Evolutionary conservation across 1,139 yeast species (phyloP), one percentile per base, ranked within the genome.

Genomic region (Geotrichum carabidarum): DNA sequence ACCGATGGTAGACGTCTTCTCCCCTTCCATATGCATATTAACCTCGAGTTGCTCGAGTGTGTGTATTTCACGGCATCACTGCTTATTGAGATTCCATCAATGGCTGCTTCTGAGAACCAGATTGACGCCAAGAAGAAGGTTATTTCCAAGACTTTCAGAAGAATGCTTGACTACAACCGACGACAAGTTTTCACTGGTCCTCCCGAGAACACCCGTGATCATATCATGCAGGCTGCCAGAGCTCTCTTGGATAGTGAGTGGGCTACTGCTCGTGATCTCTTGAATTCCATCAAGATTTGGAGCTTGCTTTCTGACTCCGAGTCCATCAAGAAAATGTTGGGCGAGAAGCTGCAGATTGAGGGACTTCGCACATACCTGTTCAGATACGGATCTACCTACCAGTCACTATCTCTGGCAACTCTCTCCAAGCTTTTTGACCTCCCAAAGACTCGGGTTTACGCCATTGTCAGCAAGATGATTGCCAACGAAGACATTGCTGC

Each of bases 11-110:
- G 81, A 68, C 86, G 91, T 70, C 80, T 90, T 70, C 79, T 93
- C 69, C 99, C 99, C 58, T 94, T 87, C 86, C 99, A 94, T 74
- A 91, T 89, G 86, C 99, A 94, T 75, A 90, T 94, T 71, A 94
- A 94, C 73, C 78, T 91, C 66, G 99, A 94, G 76, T 81, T 94
- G 65, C 80, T 94, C 65, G 99, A 94, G 74, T 86, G 95, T 70
- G 96, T 88, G 56, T 91, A 86, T 77, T 81, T 90, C 78, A 93
- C 98, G 11, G 79, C 91, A 59, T 88, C 96, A 44, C 78, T 94
- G 72, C 80, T 94, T 69, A 81, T 89, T 65, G 99, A 94, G 75
- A 85, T 93, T 59, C 99, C 99, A 48, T 82, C 82, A 65, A 83
- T 90, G 79, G 87, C 88, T 31, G 80, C 86, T 67, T 74, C 78